Conservation (phyloP, 139 green algal genomes). For the Chlorella sorokiniana region DNA sequence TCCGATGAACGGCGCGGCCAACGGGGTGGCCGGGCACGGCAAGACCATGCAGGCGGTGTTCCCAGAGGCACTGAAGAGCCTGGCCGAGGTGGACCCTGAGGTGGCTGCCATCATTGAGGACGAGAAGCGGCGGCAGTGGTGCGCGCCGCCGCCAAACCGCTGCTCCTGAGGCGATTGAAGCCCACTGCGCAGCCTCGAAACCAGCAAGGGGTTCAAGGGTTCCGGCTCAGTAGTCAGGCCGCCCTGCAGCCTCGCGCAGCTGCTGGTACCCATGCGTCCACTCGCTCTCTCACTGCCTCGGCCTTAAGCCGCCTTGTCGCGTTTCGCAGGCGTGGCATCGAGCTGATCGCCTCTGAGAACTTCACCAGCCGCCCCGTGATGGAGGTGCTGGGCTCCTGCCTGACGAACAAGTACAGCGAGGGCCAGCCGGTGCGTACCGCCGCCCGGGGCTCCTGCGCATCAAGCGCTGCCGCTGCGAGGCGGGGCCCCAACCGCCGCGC, state of each 20-base stretch:
- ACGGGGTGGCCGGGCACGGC: slow-evolving; percentile 4
- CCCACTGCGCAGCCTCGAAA: background rate
- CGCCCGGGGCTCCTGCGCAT: background rate
- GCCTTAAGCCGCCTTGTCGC: background rate
- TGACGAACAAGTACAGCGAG: slow-evolving; percentile 99
- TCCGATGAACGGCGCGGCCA: slow-evolving; percentile 3
- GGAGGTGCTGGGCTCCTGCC: slow-evolving; percentile 92
- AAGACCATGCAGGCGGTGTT: slow-evolving; percentile 75
- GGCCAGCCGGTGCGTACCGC: slow-evolving; percentile 71
- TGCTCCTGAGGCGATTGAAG: background rate
- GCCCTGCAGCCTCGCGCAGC: background rate
- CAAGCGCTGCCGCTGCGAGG: background rate
- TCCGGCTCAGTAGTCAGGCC: too few relatives aligned
- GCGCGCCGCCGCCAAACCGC: background rate
- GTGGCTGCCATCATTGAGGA: slow-evolving; percentile 90
- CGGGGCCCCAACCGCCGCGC: too few relatives aligned
- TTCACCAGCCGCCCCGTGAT: slow-evolving; percentile 95
- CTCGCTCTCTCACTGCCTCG: background rate
- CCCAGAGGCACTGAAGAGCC: slow-evolving; percentile 72
- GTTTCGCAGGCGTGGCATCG: slow-evolving; percentile 87
- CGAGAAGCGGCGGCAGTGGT: slow-evolving; percentile 94
- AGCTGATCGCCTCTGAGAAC: slow-evolving; percentile 98
- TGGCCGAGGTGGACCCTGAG: slow-evolving; percentile 89
- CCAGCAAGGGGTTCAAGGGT: too few relatives aligned
- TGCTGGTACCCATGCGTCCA: too few relatives aligned